phyloP scores from a whole-genome alignment of 164 flowering plant genomes.

The Annona squamosa region DNA sequence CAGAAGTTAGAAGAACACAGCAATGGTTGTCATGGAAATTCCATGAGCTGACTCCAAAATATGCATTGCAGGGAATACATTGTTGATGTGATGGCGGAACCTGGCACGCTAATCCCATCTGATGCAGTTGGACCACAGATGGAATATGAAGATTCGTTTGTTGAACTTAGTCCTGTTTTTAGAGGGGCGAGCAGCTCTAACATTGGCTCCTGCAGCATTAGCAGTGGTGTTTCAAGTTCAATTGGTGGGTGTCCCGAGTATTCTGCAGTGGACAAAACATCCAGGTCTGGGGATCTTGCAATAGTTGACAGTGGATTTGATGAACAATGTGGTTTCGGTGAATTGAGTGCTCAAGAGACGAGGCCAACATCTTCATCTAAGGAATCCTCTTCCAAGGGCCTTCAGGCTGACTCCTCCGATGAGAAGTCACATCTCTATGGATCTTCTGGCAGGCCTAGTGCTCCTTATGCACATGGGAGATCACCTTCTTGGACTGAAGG shows the following conservation, averaged over 20 bases:
- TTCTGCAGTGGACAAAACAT: slow-evolving; percentile 32
- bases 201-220: slow-evolving; percentile 46
- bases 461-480: slow-evolving; percentile 56
- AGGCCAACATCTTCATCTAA: slow-evolving; percentile 9
- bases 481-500: slow-evolving; percentile 99
- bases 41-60: slow-evolving; percentile 8
- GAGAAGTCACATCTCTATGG: slow-evolving; percentile 10
- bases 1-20: background rate
- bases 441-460: slow-evolving; percentile 20
- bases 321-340: slow-evolving; percentile 18
- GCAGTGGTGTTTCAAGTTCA: slow-evolving; percentile 49
- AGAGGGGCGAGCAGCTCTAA: slow-evolving; percentile 42
- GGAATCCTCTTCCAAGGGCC: slow-evolving; percentile 14
- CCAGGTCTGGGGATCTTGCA: slow-evolving; percentile 21
- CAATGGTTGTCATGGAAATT: background rate
- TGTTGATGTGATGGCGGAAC: slow-evolving; percentile 93
- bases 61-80: slow-evolving; percentile 64
- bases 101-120: slow-evolving; percentile 94
- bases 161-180: slow-evolving; percentile 36
- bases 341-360: slow-evolving; percentile 14
- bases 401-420: slow-evolving; percentile 16
- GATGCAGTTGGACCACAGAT: slow-evolving; percentile 60
- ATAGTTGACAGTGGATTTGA: slow-evolving; percentile 24
- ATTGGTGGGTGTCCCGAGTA: slow-evolving; percentile 34
- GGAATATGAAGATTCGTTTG: slow-evolving; percentile 43